Base-by-base conservation (phyloP, 176 grass and related monocot genomes). In the Alloteropsis semialata region DNA sequence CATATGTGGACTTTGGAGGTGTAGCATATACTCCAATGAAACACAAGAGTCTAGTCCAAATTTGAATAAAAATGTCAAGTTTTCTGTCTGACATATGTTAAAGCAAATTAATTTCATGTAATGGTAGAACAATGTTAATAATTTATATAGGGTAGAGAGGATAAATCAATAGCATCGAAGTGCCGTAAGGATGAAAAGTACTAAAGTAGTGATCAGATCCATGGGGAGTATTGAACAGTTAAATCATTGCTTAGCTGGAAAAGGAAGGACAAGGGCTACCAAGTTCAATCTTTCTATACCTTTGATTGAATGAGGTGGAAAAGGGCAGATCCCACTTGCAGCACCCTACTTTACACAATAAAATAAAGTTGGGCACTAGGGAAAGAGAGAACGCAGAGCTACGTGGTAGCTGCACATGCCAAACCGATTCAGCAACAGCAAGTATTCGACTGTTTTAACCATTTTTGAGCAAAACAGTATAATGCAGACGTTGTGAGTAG, bases 221-320 rank as follows among this genome's bases (percentile, higher is more conserved):
- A 39, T 55, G 63, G 43, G 34, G n/a, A 70, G 51, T 59, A 51
- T 50, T 21, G 68, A 51, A 72, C 30, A 62, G 79, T 68, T 60
- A 71, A 82, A 88, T 60, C 30, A 53, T 43, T 30, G 74, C 72
- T 53, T 82, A 66, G 69, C 72, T 92, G 73, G 65, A 88, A 88
- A 88, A 78, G 72, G 41, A 85, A 74, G 72, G 82, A 67, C 72
- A 82, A 81, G 48, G 61, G 82, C 42, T 82, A 75, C 78, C 46
- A 72, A 73, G 36, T 82, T 76, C 80, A 38, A 55, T 44, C 62
- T 90, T 87, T 83, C 39, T 48, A 65, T 79, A 43, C 66, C 59
- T 74, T 86, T 51, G 67, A 74, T 72, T 42, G 25, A 17, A 72
- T 83, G 79, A 79, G 79, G 79, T 86, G 79, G 81, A 83, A 85